Evolutionary conservation across 2,329 filamentous ascomycete genomes (phyloP).

Genomic region (Meredithiella fracta): DNA sequence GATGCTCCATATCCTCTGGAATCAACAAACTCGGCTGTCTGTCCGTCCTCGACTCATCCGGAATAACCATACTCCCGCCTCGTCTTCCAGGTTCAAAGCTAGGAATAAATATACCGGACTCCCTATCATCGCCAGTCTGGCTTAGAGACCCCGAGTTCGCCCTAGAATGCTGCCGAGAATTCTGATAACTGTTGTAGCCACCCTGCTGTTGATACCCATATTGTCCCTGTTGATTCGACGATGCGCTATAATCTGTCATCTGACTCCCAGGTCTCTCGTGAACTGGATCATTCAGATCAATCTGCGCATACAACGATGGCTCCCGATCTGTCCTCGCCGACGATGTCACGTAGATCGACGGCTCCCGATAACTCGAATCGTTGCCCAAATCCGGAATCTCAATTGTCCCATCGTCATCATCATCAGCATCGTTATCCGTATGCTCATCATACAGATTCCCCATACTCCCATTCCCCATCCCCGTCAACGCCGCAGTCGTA

Average conservation of each 20-base stretch:
- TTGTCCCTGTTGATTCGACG: neutral
- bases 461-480: neutral
- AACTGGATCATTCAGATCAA: slow-evolving; percentile 9
- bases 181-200: neutral
- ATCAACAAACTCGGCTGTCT: slow-evolving; percentile 11
- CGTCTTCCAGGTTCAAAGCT: slow-evolving; percentile 10
- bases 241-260: slow-evolving; percentile 8
- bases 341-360: slow-evolving; percentile 13
- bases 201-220: neutral
- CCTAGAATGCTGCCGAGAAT: slow-evolving; percentile 3
- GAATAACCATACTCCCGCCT: slow-evolving; percentile 12
- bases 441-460: neutral
- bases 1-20: slow-evolving; percentile 13
- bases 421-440: slow-evolving; percentile 3
- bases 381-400: slow-evolving; percentile 13
- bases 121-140: neutral
- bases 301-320: slow-evolving; percentile 9
- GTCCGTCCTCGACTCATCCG: slow-evolving; percentile 13
- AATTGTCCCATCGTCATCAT: slow-evolving; percentile 14
- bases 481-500: slow-evolving; percentile 5
- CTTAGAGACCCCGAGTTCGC: slow-evolving; percentile 1
- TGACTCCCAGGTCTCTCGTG: slow-evolving; percentile 11
- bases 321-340: slow-evolving; percentile 10
- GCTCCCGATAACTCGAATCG: slow-evolving; percentile 11
- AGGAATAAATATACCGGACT: slow-evolving; percentile 11